Conservation (phyloP, 345 rosid species). For the Tarenaya hassleriana region DNA sequence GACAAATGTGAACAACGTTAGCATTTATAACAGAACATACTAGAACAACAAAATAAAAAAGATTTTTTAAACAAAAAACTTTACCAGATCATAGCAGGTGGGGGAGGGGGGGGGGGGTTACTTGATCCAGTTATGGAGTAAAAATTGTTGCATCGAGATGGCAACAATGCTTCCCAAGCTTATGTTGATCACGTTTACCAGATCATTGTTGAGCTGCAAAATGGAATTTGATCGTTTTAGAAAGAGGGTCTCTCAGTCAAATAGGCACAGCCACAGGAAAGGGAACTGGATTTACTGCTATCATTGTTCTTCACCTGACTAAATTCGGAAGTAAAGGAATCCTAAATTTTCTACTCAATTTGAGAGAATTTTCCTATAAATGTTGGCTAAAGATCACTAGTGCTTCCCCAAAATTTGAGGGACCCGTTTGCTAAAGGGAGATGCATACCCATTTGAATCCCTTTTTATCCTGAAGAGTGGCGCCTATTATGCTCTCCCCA, state of each 20-base stretch:
- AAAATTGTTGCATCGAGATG: conserved; percentile 55
- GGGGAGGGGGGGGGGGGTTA: no score
- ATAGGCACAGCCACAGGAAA: background rate
- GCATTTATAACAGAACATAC: no score
- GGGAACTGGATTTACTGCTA: background rate
- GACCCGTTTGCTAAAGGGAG: background rate
- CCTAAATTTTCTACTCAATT: no score
- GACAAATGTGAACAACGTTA: no score
- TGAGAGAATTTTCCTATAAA: no score
- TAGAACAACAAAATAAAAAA: no score
- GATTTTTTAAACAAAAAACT: no score
- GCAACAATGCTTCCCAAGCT: conserved; percentile 82
- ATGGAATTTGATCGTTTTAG: background rate
- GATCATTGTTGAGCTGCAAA: conserved; percentile 91
- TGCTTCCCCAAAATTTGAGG: no score
- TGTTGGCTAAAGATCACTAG: background rate
- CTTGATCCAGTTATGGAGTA: conserved; percentile 36
- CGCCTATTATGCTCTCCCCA: conserved; percentile 94
- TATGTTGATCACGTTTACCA: conserved; percentile 82
- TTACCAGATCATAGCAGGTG: no score
- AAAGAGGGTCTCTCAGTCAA: background rate
- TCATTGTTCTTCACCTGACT: background rate
- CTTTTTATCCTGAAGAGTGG: conserved; percentile 74
- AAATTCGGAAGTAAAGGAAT: background rate
- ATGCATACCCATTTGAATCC: conserved; percentile 78